phyloP scores from a whole-genome alignment of 768 basidiomycete genomes.

The Coprinellus micaceus region DNA sequence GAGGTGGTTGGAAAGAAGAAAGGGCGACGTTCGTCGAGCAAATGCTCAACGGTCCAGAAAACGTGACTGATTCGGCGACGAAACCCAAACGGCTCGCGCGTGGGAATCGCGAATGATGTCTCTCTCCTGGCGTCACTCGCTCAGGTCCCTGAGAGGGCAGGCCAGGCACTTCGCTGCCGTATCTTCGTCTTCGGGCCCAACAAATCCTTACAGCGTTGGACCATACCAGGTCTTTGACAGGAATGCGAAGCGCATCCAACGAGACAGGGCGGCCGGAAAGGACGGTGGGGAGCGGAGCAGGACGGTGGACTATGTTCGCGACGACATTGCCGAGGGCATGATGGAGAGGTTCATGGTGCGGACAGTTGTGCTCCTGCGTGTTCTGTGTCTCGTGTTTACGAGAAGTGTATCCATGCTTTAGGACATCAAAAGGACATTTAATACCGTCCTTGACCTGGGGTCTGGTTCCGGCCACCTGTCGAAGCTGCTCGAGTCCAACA shows the following conservation, averaged over 20 bases:
- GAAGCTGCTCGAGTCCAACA: conserved; percentile 67
- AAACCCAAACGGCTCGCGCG: conserved; percentile 11
- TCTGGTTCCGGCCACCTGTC: conserved; percentile 92
- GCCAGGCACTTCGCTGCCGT: conserved; percentile 47
- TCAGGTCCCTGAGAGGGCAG: conserved; percentile 14
- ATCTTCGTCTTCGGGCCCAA: conserved; percentile 38
- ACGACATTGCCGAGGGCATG: conserved; percentile 88
- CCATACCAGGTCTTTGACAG: conserved; percentile 90
- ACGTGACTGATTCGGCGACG: not conserved
- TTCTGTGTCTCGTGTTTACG: not conserved
- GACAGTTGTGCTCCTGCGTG: conserved; percentile 12
- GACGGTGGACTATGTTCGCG: conserved; percentile 86
- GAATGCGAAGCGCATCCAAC: conserved; percentile 69
- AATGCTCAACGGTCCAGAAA: not conserved
- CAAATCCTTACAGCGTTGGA: conserved; percentile 45
- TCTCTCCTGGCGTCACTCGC: conserved; percentile 8
- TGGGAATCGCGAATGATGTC: conserved; percentile 2
- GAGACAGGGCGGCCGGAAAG: conserved; percentile 62
- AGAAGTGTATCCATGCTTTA: conserved; percentile 28
- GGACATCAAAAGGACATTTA: conserved; percentile 89
- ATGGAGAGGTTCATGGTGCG: conserved; percentile 83
- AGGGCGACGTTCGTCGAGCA: not conserved
- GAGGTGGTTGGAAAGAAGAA: not conserved
- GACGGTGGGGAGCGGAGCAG: conserved; percentile 59
- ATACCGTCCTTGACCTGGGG: conserved; percentile 79